phyloP scores from a whole-genome alignment of 2,329 filamentous ascomycete species.

The Bipolaris sorokiniana region DNA sequence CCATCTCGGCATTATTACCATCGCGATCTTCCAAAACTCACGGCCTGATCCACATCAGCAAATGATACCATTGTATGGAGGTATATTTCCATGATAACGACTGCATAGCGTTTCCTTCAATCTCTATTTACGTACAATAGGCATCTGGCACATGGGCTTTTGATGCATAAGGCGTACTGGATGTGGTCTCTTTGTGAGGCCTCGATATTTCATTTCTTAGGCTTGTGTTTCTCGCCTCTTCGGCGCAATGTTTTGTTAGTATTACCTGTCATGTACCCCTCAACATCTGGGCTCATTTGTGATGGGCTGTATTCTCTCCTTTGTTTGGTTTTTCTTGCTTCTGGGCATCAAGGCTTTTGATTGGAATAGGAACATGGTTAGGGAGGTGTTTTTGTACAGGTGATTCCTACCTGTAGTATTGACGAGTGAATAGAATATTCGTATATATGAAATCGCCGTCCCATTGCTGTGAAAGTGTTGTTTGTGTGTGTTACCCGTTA shows the following conservation, averaged over 20 bases:
- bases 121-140: constrained; percentile 26
- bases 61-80: constrained; percentile 29
- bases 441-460: background rate
- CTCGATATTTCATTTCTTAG: constrained; percentile 8
- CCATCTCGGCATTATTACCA: constrained; percentile 8
- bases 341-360: background rate
- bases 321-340: constrained; percentile 6
- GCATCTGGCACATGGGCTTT: constrained; percentile 31
- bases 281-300: background rate
- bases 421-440: constrained; percentile 3
- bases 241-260: constrained; percentile 29
- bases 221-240: constrained; percentile 11
- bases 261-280: constrained; percentile 1
- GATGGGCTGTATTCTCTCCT: constrained; percentile 9
- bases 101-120: constrained; percentile 46
- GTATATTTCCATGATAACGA: constrained; percentile 38
- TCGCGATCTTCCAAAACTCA: constrained; percentile 10
- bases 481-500: background rate
- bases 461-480: background rate
- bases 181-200: constrained; percentile 4
- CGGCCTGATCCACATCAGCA: constrained; percentile 16
- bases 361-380: background rate
- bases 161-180: constrained; percentile 20
- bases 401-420: constrained; percentile 2
- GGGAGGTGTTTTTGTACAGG: background rate